Percentiles rank a stretch among this genome's conserved stretches.
Evolutionary conservation across 129 eudicot species (phyloP).

Genomic region (Gnaphalium uliginosum): DNA sequence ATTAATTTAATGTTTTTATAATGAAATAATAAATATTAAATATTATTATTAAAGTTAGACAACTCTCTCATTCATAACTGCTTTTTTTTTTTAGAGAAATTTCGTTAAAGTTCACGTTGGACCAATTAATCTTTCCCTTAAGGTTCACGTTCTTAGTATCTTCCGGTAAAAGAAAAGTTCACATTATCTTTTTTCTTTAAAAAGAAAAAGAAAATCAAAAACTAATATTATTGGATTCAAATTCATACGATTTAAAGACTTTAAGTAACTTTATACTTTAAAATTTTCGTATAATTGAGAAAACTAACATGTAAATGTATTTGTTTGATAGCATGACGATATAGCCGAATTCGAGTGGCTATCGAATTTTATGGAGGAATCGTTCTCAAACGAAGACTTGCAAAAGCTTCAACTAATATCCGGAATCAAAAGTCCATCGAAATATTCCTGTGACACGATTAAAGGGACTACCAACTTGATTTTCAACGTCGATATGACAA

Average conservation of each 20-base stretch:
- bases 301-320: not conserved
- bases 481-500: constrained; percentile 47
- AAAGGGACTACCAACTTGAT: constrained; percentile 16
- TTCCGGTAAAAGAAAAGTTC: constrained; percentile 26
- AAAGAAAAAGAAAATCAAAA: constrained; percentile 7
- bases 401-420: constrained; percentile 56
- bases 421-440: constrained; percentile 45
- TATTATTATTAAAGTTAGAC: not conserved
- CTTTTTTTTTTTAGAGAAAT: not conserved
- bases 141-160: constrained; percentile 5
- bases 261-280: not conserved
- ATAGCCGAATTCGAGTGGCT: constrained; percentile 87
- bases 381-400: constrained; percentile 64
- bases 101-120: not conserved
- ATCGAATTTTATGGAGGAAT: constrained; percentile 70
- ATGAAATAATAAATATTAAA: too few species aligned
- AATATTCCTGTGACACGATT: constrained; percentile 26
- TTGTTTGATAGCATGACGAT: constrained; percentile 58
- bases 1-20: too few species aligned
- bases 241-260: too few species aligned
- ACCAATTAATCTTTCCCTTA: not conserved
- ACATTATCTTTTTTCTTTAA: not conserved
- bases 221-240: not conserved
- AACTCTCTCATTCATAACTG: not conserved
- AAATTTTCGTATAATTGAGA: not conserved